Evolutionary conservation across 805 yeast species (phyloP).

Genomic region (Yarrowia deformans): DNA sequence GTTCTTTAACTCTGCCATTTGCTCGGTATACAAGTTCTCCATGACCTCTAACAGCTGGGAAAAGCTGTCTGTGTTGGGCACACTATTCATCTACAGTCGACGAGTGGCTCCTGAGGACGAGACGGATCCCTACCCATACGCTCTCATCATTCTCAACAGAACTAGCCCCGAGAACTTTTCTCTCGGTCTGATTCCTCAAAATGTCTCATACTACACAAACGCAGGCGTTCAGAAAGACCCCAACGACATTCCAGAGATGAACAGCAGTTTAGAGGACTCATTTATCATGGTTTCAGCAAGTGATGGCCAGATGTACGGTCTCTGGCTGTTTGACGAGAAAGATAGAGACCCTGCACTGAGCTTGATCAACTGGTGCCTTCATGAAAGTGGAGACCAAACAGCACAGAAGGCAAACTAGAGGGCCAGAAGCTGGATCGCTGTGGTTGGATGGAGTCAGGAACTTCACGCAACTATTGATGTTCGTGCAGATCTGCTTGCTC

Average conservation of each 20-base stretch:
- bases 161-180: constrained; percentile 48
- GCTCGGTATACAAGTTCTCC: constrained; percentile 53
- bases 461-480: too few relatives aligned
- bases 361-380: constrained; percentile 49
- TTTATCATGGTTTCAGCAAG: constrained; percentile 51
- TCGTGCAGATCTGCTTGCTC: too few relatives aligned
- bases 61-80: constrained; percentile 52
- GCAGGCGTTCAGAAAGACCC: background rate
- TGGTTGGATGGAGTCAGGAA: background rate
- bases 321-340: constrained; percentile 51
- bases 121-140: constrained; percentile 49
- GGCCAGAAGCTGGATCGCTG: too few relatives aligned
- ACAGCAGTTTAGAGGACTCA: constrained; percentile 49
- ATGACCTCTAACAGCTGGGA: constrained; percentile 51
- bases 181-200: constrained; percentile 49
- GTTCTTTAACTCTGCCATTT: constrained; percentile 52
- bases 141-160: constrained; percentile 52
- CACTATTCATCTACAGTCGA: constrained; percentile 53
- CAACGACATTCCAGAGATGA: constrained; percentile 47
- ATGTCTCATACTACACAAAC: constrained; percentile 41
- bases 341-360: constrained; percentile 48
- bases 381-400: constrained; percentile 23
- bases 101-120: constrained; percentile 40
- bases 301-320: constrained; percentile 50
- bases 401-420: too few relatives aligned